These are phyloP conservation scores for Saccharomycopsis malanga DNA, from an alignment of 805 yeast genomes.

Conservation along the genomic window DNA sequence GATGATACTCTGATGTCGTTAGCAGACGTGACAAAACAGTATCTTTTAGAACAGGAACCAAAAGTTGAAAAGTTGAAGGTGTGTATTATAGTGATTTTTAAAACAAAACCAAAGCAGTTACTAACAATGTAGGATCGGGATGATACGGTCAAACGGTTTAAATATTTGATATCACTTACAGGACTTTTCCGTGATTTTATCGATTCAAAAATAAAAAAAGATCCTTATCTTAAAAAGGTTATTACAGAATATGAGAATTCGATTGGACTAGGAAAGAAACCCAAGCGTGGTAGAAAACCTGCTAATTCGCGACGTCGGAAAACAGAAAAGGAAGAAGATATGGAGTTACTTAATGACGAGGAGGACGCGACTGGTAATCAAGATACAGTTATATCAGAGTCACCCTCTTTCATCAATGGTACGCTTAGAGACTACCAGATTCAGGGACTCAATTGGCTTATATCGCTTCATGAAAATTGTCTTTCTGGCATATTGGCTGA, in stretches of 20 bases:
- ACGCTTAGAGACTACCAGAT: constrained; percentile 82
- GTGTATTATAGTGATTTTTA: neutral
- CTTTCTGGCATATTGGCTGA: constrained; percentile 93
- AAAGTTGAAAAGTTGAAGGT: constrained; percentile 16
- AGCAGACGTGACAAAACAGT: constrained; percentile 4
- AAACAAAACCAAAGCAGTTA: neutral
- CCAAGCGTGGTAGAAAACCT: constrained; percentile 21
- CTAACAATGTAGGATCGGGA: constrained; percentile 36
- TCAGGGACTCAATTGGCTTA: constrained; percentile 93
- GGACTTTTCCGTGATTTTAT: constrained; percentile 86
- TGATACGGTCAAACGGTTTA: constrained; percentile 73
- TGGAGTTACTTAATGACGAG: constrained; percentile 80
- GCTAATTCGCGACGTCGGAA: constrained; percentile 56
- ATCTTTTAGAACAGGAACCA: constrained; percentile 20
- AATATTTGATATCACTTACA: constrained; percentile 72
- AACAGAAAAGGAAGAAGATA: constrained; percentile 94
- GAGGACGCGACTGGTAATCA: constrained; percentile 42
- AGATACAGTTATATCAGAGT: constrained; percentile 72
- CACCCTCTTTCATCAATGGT: constrained; percentile 75
- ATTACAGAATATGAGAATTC: constrained; percentile 51
- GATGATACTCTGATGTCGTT: neutral
- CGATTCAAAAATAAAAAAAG: constrained; percentile 72
- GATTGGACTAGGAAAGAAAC: constrained; percentile 30
- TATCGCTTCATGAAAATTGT: constrained; percentile 78
- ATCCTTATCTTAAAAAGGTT: constrained; percentile 57